Evolutionary conservation across 2,329 filamentous ascomycete genomes (phyloP), one percentile per base, ranked within the genome.

Genomic region (Cordyceps cateniannulata): DNA sequence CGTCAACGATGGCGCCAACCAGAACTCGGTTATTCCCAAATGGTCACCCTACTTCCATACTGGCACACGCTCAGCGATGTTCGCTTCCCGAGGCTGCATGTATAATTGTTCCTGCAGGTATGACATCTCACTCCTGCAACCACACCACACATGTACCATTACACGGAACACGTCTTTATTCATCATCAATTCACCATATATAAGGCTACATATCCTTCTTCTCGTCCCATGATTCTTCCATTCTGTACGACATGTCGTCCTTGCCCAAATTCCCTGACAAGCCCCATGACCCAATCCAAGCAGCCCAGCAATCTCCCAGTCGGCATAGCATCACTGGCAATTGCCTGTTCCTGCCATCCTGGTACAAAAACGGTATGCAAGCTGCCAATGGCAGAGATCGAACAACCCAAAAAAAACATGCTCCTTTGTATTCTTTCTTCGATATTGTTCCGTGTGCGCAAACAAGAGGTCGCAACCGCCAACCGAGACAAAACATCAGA

Each of bases 161-260:
- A n/a, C 4, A 38, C 8, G 24, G 9, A 40, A 25, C 25, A 53
- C 35, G 18, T 14, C 22, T 42, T 53, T 18, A 25, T 27, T 20
- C 59, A 51, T 49, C 59, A 50, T 61, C 50, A 55, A 49, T 55
- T 55, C 50, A 47, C 44, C 59, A 44, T 55, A 61, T 49, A 44
- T 50, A 49, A 61, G 38, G 49, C 57, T 60, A 61, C 16, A 61
- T 61, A 12, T 6, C 32, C 35, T 45, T 35, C 49, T 25, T 27
- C 32, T 29, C 24, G n/a, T 38, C 49, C 57, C 18, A 20, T 27
- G 10, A 48, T 47, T 53, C 25, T 25, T 50, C 20, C 40, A 25
- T 45, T 20, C 35, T 32, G 48, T 42, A 27, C 22, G 22, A 29
- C 16, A 20, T 35, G 49, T 47, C 29, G 47, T 29, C 38, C 42